Evolutionary conservation across 129 eudicot species (phyloP).

Genomic region (Logfia minima): DNA sequence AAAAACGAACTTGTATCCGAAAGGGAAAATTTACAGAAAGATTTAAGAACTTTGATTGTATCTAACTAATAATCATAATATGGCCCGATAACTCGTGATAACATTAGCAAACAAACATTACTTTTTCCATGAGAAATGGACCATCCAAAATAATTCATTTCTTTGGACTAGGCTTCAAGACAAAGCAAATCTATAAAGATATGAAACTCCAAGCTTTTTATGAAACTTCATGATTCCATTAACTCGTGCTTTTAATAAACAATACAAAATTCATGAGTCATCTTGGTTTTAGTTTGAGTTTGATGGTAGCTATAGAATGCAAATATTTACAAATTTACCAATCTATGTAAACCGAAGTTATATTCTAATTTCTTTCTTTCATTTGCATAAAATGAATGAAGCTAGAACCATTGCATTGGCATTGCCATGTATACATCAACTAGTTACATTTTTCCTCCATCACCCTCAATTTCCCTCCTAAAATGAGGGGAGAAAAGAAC

Average conservation of each 20-base stretch:
- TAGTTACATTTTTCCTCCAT: conserved; percentile 24
- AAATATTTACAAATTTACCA: neutral
- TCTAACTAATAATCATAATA: too few species aligned
- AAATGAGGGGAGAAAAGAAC: conserved; percentile 27
- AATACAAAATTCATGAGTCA: too few species aligned
- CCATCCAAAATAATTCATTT: neutral
- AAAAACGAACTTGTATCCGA: too few species aligned
- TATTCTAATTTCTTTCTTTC: neutral
- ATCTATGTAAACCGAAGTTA: neutral
- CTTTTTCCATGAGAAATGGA: too few species aligned
- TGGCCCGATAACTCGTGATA: too few species aligned
- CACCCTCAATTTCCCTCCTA: conserved; percentile 23
- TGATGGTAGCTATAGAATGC: too few species aligned
- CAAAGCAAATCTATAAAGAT: neutral
- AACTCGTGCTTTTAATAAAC: neutral
- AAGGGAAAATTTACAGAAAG: too few species aligned
- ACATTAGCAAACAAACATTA: too few species aligned
- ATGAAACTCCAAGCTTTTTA: neutral
- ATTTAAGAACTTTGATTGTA: too few species aligned
- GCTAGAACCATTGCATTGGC: conserved; percentile 29
- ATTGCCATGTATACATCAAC: conserved; percentile 23
- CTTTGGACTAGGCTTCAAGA: neutral
- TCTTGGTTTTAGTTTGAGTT: too few species aligned
- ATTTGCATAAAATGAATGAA: conserved; percentile 14
- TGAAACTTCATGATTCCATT: neutral